Evolutionary conservation across 2,329 filamentous ascomycete genomes (phyloP).

Genomic region (Mollisiaceae sp.): DNA sequence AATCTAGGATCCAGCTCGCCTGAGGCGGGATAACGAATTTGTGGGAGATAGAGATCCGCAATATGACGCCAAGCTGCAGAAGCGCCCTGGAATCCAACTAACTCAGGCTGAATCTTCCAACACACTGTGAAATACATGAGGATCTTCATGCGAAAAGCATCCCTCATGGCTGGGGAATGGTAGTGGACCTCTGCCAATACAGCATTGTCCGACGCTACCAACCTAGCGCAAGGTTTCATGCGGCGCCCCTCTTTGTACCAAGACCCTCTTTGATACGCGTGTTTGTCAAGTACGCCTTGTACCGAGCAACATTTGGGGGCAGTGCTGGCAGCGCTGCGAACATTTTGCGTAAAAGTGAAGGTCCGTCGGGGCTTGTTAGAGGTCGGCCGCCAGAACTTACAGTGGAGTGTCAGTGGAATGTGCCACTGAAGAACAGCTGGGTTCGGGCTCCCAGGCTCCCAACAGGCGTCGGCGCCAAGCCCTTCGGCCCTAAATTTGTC

Average conservation of each 20-base stretch:
- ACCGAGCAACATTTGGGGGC: neutral
- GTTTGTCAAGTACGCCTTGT: too few species aligned
- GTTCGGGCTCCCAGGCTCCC: neutral
- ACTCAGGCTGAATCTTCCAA: neutral
- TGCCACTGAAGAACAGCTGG: neutral
- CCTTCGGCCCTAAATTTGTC: neutral
- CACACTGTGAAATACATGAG: neutral
- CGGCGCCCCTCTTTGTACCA: neutral
- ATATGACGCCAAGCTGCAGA: conserved; percentile 8
- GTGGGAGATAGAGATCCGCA: conserved; percentile 2
- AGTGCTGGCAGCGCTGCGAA: neutral
- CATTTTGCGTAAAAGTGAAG: neutral
- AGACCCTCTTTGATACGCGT: neutral
- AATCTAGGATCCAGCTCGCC: neutral
- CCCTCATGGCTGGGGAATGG: neutral
- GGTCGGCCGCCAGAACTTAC: neutral
- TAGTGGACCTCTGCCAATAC: neutral
- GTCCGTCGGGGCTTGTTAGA: neutral
- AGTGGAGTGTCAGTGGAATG: neutral
- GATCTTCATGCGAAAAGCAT: neutral
- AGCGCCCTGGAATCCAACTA: neutral
- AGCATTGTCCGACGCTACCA: conserved; percentile 5
- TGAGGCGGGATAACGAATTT: neutral
- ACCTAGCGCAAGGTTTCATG: neutral
- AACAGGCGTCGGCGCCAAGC: too few species aligned